Conservation (phyloP, 495 filamentous ascomycete genomes). For the Neurospora sp. region DNA sequence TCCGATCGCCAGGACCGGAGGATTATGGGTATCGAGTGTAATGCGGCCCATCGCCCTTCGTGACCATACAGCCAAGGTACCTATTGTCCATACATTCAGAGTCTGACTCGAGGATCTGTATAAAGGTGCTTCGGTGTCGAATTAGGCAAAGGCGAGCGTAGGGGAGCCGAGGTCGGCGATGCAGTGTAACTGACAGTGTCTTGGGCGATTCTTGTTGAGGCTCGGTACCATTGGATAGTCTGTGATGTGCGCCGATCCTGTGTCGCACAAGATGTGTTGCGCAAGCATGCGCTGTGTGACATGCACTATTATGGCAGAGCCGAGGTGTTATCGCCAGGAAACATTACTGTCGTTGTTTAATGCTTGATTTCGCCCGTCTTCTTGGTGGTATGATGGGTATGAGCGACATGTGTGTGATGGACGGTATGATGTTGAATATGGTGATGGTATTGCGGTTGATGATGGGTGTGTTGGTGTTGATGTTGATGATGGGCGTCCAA, state of each 20-base stretch:
- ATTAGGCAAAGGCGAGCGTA: background rate
- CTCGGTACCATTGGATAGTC: background rate
- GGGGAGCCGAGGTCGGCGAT: background rate
- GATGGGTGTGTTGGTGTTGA: constrained; percentile 5
- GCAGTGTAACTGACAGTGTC: background rate
- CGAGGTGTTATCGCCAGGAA: background rate
- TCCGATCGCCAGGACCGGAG: background rate
- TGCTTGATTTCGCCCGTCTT: constrained; percentile 6
- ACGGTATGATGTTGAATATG: constrained; percentile 4
- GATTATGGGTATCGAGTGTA: background rate
- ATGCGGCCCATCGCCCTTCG: background rate
- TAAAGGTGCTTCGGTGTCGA: background rate
- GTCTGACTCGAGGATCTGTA: background rate
- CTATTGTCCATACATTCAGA: background rate
- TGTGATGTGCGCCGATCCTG: background rate
- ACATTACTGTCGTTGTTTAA: background rate
- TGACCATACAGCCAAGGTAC: background rate
- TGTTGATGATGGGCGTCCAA: constrained; percentile 11
- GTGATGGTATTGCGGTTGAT: constrained; percentile 8
- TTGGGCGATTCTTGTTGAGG: background rate
- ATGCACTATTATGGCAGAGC: background rate
- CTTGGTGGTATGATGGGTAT: constrained; percentile 7
- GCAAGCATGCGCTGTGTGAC: background rate
- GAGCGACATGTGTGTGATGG: background rate
- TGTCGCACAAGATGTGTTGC: background rate